Conservation (phyloP, 768 basidiomycete species). For the Boletus coccyginus region DNA sequence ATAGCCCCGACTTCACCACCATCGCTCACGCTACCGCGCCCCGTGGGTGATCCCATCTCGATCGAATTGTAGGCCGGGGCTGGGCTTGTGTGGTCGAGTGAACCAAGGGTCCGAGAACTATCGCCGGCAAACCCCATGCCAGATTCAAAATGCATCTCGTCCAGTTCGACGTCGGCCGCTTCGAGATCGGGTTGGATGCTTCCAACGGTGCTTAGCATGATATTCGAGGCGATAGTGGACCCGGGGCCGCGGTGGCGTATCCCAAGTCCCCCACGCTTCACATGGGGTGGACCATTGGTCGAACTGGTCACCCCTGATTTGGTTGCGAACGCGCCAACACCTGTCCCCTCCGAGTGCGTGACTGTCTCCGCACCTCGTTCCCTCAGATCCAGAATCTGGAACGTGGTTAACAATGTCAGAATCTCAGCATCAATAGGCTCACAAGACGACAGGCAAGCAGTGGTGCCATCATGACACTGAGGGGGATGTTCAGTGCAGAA, state of each 20-base stretch:
- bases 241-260: constrained; percentile 49
- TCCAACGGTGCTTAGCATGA: constrained; percentile 62
- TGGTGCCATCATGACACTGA: constrained; percentile 82
- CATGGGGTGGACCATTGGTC: constrained; percentile 22
- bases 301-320: constrained; percentile 45
- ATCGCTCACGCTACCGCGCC: constrained; percentile 19
- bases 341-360: constrained; percentile 69
- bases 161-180: constrained; percentile 54
- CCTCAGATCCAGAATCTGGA: constrained; percentile 77
- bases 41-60: constrained; percentile 35
- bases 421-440: constrained; percentile 15
- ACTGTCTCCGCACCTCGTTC: constrained; percentile 80
- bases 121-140: constrained; percentile 53
- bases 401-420: constrained; percentile 4
- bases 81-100: constrained; percentile 38
- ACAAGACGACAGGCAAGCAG: constrained; percentile 78
- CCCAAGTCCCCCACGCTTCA: constrained; percentile 36
- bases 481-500: constrained; percentile 79
- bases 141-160: constrained; percentile 49
- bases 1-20: constrained; percentile 20
- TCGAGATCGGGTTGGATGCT: constrained; percentile 54
- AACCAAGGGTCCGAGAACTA: constrained; percentile 32
- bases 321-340: constrained; percentile 63
- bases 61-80: constrained; percentile 49
- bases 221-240: constrained; percentile 57